A percentile compares a stretch with the other conserved stretches of the same genome.
Conservation (phyloP, 179 eudicot species). For the Silene coronaria region DNA sequence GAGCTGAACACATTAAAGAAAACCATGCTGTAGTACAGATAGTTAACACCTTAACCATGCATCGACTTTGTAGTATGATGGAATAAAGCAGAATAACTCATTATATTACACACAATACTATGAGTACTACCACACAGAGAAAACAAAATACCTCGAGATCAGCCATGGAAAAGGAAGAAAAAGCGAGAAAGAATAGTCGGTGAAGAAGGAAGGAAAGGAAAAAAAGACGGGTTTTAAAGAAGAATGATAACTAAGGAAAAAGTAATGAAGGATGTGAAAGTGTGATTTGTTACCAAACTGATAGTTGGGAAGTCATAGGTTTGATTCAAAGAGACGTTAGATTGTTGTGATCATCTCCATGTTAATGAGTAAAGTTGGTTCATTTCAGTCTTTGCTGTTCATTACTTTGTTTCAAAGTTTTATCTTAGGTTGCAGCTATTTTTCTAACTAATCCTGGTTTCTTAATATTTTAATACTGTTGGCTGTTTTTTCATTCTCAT, state of each 20-base stretch:
- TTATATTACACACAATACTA: neutral
- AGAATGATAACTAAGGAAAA: neutral
- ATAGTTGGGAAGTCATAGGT: slow-evolving; percentile 67
- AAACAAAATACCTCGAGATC: slow-evolving; percentile 27
- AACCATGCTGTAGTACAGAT: too few relatives aligned
- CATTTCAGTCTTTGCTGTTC: slow-evolving; percentile 18
- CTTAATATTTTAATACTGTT: neutral
- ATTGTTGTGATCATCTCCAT: slow-evolving; percentile 7
- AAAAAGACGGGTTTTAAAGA: slow-evolving; percentile 19
- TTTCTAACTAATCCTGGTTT: slow-evolving; percentile 7
- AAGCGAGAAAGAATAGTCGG: neutral
- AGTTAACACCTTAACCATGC: too few relatives aligned
- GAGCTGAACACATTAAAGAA: neutral
- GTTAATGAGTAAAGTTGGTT: slow-evolving; percentile 8
- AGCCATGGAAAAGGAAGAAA: slow-evolving; percentile 37
- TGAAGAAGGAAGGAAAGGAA: neutral
- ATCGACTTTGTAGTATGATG: neutral
- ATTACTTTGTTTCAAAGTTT: slow-evolving; percentile 27
- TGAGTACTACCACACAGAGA: neutral
- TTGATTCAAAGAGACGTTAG: slow-evolving; percentile 81
- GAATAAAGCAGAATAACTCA: neutral
- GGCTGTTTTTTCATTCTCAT: neutral
- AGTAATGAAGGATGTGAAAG: slow-evolving; percentile 1
- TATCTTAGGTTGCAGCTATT: slow-evolving; percentile 27
- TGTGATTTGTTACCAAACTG: slow-evolving; percentile 55